Conservation (phyloP, 352 stramenopile genomes). For the Phytopythium helicoides region DNA sequence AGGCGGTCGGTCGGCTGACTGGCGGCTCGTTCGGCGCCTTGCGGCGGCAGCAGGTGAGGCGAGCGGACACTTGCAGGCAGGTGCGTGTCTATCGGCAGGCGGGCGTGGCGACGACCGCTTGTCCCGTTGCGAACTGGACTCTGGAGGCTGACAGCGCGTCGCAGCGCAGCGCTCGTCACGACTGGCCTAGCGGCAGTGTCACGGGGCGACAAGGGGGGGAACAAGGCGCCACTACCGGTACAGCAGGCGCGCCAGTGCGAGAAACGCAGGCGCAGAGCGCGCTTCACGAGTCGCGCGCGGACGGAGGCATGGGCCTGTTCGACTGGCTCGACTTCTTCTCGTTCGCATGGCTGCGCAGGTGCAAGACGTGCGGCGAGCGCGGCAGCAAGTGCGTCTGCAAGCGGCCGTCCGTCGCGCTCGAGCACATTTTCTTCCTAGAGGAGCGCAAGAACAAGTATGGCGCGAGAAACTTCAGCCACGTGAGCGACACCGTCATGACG, state of each 20-base stretch:
- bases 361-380: conserved; percentile 57
- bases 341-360: conserved; percentile 66
- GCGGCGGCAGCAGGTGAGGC: no score
- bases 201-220: not conserved
- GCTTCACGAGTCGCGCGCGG: not conserved
- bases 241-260: not conserved
- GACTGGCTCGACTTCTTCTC: conserved; percentile 61
- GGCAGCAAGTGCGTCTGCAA: conserved; percentile 67
- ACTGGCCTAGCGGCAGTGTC: no score
- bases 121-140: no score
- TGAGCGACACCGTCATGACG: conserved; percentile 65
- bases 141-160: no score
- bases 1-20: no score
- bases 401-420: conserved; percentile 60
- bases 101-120: no score
- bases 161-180: no score
- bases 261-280: not conserved
- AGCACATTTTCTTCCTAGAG: conserved; percentile 82
- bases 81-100: no score
- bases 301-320: conserved; percentile 48
- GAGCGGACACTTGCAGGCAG: no score
- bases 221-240: not conserved
- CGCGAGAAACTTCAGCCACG: conserved; percentile 75
- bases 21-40: no score
- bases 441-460: conserved; percentile 80